Conservation (phyloP, 2,329 filamentous ascomycete species). For the Herpotrichia juniperi region DNA sequence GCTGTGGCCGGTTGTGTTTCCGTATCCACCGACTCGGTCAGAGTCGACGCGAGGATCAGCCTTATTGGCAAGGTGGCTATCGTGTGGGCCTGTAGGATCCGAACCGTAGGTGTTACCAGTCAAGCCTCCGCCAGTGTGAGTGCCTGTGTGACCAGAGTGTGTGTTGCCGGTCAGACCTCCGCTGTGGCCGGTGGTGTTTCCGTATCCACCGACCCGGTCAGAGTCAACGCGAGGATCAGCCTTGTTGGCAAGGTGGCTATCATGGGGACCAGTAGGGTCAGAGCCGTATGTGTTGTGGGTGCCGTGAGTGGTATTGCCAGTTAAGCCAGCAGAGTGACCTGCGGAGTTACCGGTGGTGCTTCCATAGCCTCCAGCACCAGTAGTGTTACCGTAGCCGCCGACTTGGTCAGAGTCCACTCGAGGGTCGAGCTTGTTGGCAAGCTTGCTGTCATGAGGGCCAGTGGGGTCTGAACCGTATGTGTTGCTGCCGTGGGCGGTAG, state of each 20-base stretch:
- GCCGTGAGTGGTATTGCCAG: background rate
- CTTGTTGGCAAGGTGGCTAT: slow-evolving; percentile 22
- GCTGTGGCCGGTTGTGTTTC: slow-evolving; percentile 31
- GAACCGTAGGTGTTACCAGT: background rate
- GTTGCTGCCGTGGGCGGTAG: slow-evolving; percentile 2
- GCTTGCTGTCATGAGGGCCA: slow-evolving; percentile 22
- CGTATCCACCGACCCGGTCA: slow-evolving; percentile 12
- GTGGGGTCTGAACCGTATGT: slow-evolving; percentile 12
- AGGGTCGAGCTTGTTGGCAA: slow-evolving; percentile 23
- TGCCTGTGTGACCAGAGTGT: background rate
- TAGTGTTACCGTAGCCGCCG: slow-evolving; percentile 15
- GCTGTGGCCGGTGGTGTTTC: slow-evolving; percentile 18
- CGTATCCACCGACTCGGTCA: slow-evolving; percentile 19
- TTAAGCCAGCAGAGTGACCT: background rate
- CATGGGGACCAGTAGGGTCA: slow-evolving; percentile 24
- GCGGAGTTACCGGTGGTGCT: slow-evolving; percentile 5
- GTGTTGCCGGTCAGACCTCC: slow-evolving; percentile 1
- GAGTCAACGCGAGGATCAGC: slow-evolving; percentile 24
- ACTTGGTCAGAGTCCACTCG: slow-evolving; percentile 19
- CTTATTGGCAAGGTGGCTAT: slow-evolving; percentile 30
- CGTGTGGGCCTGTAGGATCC: slow-evolving; percentile 32
- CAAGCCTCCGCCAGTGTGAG: slow-evolving; percentile 6
- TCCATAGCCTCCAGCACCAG: slow-evolving; percentile 1
- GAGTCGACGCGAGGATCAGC: slow-evolving; percentile 40
- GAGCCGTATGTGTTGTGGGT: slow-evolving; percentile 4